These are phyloP conservation scores for Monilinia fructigena DNA, from an alignment of 2,329 filamentous ascomycete species.

Conservation along the genomic window DNA sequence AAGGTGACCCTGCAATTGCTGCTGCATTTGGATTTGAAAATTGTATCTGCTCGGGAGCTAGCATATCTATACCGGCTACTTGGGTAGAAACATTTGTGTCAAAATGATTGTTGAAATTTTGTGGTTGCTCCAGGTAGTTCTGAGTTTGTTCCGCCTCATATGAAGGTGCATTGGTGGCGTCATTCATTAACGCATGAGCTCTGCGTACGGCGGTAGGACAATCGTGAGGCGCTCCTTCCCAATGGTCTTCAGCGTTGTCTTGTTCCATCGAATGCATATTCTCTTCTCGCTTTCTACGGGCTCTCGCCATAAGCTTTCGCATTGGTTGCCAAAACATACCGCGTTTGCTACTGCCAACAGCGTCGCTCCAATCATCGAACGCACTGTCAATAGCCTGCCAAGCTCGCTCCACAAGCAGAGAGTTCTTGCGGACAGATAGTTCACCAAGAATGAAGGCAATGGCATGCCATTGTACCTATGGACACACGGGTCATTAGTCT, in stretches of 20 bases:
- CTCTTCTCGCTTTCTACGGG: conserved; percentile 51
- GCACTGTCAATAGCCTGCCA: conserved; percentile 44
- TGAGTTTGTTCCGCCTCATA: conserved; percentile 2
- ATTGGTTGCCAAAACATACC: conserved; percentile 64
- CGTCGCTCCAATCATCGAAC: conserved; percentile 34
- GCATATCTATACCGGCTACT: conserved; percentile 32
- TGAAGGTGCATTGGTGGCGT: neutral
- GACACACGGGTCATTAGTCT: neutral
- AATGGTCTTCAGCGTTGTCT: conserved; percentile 13
- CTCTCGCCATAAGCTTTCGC: conserved; percentile 58
- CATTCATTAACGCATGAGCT: neutral
- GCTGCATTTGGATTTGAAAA: conserved; percentile 31
- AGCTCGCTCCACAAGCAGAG: conserved; percentile 43
- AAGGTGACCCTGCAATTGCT: conserved; percentile 26
- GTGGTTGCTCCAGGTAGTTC: neutral
- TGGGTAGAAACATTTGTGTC: conserved; percentile 29
- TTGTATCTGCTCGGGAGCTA: conserved; percentile 33
- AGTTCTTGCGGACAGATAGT: conserved; percentile 41
- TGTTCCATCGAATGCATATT: conserved; percentile 43
- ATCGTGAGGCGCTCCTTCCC: conserved; percentile 23
- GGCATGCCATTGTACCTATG: conserved; percentile 45
- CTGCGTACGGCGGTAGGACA: conserved; percentile 11
- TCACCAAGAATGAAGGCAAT: conserved; percentile 47
- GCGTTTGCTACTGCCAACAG: conserved; percentile 43
- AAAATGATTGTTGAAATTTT: conserved; percentile 3